These are phyloP conservation scores for Cryphonectria parasitica DNA, from an alignment of 2,329 filamentous ascomycete species.

Conservation along the genomic window DNA sequence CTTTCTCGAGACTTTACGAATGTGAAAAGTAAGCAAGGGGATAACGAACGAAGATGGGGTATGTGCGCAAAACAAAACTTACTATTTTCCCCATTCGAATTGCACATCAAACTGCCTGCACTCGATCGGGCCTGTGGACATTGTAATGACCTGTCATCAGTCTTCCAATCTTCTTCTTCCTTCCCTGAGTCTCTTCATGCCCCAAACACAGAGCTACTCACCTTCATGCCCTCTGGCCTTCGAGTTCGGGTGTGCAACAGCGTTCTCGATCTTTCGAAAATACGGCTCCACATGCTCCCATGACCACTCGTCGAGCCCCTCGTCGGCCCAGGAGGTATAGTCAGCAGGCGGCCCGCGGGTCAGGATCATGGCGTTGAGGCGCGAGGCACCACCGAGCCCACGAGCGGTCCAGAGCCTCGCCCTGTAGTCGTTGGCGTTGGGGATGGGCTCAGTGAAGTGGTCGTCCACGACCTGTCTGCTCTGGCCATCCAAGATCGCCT, in stretches of 20 bases:
- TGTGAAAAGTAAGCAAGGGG: not conserved
- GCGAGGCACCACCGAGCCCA: constrained; percentile 39
- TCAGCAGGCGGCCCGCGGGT: constrained; percentile 38
- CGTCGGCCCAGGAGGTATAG: constrained; percentile 38
- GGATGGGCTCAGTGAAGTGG: constrained; percentile 37
- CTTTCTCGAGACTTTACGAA: constrained; percentile 33
- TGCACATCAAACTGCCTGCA: not conserved
- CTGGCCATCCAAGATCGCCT: constrained; percentile 32
- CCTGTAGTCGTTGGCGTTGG: constrained; percentile 29
- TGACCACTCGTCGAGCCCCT: constrained; percentile 39
- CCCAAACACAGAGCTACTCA: constrained; percentile 5
- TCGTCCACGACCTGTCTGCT: constrained; percentile 33
- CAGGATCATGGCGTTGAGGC: constrained; percentile 40
- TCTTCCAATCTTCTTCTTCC: not conserved
- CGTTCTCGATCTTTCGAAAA: constrained; percentile 38
- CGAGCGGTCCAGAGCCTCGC: constrained; percentile 32
- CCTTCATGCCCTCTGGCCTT: constrained; percentile 35
- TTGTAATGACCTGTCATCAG: not conserved
- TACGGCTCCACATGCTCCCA: constrained; percentile 41
- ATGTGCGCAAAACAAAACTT: not conserved
- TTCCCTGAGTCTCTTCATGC: not conserved
- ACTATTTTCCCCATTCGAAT: not conserved
- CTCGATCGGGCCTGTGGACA: constrained; percentile 4
- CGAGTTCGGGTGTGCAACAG: constrained; percentile 27
- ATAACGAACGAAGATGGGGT: not conserved